A percentile compares a stretch with the other conserved stretches of the same genome.
These are phyloP conservation scores for Melampsora americana DNA, from an alignment of 1,284 basidiomycete species.

Conservation along the genomic window DNA sequence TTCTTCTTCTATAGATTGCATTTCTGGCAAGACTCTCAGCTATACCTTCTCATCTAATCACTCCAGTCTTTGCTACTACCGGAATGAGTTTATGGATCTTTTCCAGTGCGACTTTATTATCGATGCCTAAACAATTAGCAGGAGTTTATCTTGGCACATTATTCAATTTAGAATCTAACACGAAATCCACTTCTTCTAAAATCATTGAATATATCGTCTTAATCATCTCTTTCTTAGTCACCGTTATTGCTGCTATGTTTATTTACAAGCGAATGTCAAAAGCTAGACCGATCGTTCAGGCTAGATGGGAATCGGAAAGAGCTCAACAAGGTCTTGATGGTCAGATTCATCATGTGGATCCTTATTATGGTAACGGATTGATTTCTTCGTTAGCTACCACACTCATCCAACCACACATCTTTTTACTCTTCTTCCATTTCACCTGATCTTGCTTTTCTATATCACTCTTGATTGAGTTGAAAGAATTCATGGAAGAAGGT, in stretches of 20 bases:
- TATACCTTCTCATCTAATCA: conserved; percentile 53
- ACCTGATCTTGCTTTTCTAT: no score
- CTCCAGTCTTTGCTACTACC: conserved; percentile 52
- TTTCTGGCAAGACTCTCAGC: conserved; percentile 50
- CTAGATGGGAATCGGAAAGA: no score
- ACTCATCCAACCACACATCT: no score
- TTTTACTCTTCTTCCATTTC: no score
- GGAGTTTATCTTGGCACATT: conserved; percentile 51
- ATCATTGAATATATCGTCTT: conserved; percentile 9
- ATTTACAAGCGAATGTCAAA: conserved; percentile 18
- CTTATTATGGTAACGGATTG: no score
- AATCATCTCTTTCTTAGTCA: background rate
- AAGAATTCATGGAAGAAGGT: no score
- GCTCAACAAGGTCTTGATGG: no score
- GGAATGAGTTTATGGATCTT: conserved; percentile 53
- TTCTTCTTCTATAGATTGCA: conserved; percentile 3
- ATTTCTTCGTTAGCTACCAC: no score
- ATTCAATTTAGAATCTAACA: conserved; percentile 28
- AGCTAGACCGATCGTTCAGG: background rate
- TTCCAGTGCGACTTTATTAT: conserved; percentile 52
- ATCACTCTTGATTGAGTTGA: no score
- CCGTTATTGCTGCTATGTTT: conserved; percentile 14
- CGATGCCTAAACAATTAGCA: conserved; percentile 55
- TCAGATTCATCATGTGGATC: no score
- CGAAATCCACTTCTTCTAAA: background rate